Base-by-base conservation (phyloP, 768 basidiomycete genomes). In the Filobasidium floriforme region DNA sequence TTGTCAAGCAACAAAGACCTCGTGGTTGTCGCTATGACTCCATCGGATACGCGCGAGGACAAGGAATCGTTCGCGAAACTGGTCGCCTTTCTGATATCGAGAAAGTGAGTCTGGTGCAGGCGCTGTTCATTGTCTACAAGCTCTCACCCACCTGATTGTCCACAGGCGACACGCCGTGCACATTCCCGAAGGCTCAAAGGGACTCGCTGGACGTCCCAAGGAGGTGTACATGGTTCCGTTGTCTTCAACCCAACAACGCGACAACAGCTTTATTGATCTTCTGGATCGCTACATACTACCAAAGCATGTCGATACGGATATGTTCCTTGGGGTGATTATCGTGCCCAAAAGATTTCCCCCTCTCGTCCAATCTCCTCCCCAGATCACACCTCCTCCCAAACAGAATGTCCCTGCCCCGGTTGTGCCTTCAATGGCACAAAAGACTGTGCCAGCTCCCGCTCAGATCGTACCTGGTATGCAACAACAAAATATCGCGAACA, bases 181-280 rank as follows among this genome's bases (percentile, higher is more conserved):
- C 57, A 66, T 68, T 1, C 75, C 77, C 1, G 75, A 76, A 59
- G 72, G 67, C 32, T 4, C 32, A 12, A 49, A 68, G 1, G 55
- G n/a, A n/a, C n/a, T 64, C 1, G 61, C 68, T 4, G 69, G 68
- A n/a, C 73, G 67, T 19, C 66, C 72, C 7, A 74, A 70, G 64
- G 77, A 78, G 61, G 41, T 75, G 26, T 78, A 78, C 59, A 46
- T 76, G 22, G 73, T 78, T 29, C 77, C 77, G 26, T 65, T 78
- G 0, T 65, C 70, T 12, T 73, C 77, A 0, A 37, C 37, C 24
- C 74, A 76, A 41, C 66, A 69, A 5, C 73, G 71, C 19, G 74
- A 49, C 15, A 18, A 49, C 22, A 15, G 76, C 14, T 72, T 76
- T 62, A 70, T 75, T 12, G 73, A 75, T 43, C 67, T 76, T 14